Percentiles rank a stretch among this genome's conserved stretches.
phyloP scores from a whole-genome alignment of 1,284 basidiomycete genomes.

The Vanrija humicola region DNA sequence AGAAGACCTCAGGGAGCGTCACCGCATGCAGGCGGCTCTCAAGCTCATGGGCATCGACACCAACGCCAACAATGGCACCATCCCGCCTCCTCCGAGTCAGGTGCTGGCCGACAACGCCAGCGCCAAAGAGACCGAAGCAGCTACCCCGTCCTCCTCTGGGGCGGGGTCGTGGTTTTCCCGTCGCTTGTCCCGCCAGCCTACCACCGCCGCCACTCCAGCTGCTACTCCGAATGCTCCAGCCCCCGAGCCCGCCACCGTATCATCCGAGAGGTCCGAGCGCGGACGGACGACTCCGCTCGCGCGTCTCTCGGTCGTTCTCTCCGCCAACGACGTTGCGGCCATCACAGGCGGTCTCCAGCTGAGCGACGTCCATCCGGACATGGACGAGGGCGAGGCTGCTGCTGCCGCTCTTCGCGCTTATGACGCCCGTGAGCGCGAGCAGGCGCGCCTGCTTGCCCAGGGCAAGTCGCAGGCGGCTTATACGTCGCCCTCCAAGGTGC shows the following conservation, averaged over 20 bases:
- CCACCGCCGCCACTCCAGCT: background rate
- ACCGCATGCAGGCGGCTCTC: slow-evolving; percentile 79
- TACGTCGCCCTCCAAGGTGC: slow-evolving; percentile 27
- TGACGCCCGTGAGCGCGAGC: slow-evolving; percentile 31
- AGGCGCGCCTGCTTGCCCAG: slow-evolving; percentile 23
- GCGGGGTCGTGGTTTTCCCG: slow-evolving; percentile 1
- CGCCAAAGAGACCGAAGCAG: background rate
- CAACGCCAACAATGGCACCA: background rate
- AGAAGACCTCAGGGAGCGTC: slow-evolving; percentile 76
- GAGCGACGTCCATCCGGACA: slow-evolving; percentile 5
- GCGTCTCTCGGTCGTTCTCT: slow-evolving; percentile 22
- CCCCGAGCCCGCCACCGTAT: background rate
- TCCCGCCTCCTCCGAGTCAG: background rate
- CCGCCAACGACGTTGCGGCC: background rate
- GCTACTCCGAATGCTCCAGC: background rate
- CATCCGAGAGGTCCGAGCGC: background rate
- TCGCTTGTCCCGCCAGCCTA: background rate
- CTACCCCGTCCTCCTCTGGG: background rate
- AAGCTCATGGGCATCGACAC: slow-evolving; percentile 82
- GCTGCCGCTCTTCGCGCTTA: slow-evolving; percentile 30
- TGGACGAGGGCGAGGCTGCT: slow-evolving; percentile 4
- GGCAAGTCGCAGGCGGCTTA: slow-evolving; percentile 24
- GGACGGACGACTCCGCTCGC: slow-evolving; percentile 16
- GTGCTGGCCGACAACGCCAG: background rate
- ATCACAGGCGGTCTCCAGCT: slow-evolving; percentile 1